Evolutionary conservation across 805 yeast species (phyloP), one percentile per base, ranked within the genome.

Genomic region (Candida railenensis): DNA sequence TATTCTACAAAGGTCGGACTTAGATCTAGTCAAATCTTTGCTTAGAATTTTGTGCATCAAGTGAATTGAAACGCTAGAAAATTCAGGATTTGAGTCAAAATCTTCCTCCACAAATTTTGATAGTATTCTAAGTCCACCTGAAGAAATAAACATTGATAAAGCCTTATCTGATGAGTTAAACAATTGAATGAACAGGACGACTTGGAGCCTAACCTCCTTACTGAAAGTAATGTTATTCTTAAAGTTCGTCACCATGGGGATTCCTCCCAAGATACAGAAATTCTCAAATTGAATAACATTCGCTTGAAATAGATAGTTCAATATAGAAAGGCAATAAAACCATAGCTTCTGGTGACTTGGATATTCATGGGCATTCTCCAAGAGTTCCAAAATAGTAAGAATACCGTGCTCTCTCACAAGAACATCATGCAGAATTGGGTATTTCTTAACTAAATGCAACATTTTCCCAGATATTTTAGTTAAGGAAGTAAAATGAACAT

Each of bases 31-130:
- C 40, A 73, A 58, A 37, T 66, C 67, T 19, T 62, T 61, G 18
- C 67, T 56, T 40, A 76, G 56, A 3, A 73, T 58, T 22, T 54
- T 62, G 46, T 64, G 62, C 15, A 74, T 61, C 33, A 68, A 59
- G 18, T 71, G 67, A 19, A 74, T 63, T 3, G 74, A 56, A 15
- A 66, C 67, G 8, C 66, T 44, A 1, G 77, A 68, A 46, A 73
- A 64, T 15, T 60, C 64, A 0, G 74, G 77, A 3, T 65, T 55
- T 1, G 60, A 37, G 37, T 67, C 74, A 44, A 68, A 67, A 48
- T 76, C 79, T 45, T 72, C 79, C 46, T 75, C 79, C 3, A 76
- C 64, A 49, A 77, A 72, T 34, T 72, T 70, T 1, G 75, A 56
- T 25, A 77, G 58, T 2, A 76, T 68, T 25, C 69, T 58, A 18